Base-by-base conservation (phyloP, 768 basidiomycete species). In the Tubosaeta brunneosetosa region DNA sequence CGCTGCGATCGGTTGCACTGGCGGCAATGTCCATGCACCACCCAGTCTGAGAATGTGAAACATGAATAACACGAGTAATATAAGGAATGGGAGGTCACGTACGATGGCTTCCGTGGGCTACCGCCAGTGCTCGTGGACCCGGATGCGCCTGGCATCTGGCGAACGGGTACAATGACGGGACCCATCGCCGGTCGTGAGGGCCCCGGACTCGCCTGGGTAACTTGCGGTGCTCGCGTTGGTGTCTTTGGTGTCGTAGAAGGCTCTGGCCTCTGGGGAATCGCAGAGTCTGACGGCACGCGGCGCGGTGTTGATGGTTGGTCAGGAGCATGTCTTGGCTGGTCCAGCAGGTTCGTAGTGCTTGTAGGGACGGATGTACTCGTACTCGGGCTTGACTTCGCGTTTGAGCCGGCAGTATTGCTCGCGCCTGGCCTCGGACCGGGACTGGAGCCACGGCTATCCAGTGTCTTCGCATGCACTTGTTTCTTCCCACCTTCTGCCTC, bases 11-110 rank as follows among this genome's bases (percentile, higher is more conserved):
- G 82, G 76, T 53, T 80, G 76, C 1, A 75, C 75, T 6, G 83
- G 77, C 0, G 79, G 74, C 1, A 76, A 68, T 0, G 78, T 78
- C 90, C 91, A 94, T 17, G 86, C 88, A 19, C 75, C 73, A 46
- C 70, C 71, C 17, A 62, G 46, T 31, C 63, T 70, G 19, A 17
- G 32, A 44, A 40, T 9, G 9, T 19, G 22, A 4, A 26, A 36
- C 29, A 4, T 29, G 29, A 29, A 29, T 29, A 6, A 9, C 9
- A 9, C 44, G n/a, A 47, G 10, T 26, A 34, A 27, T 5, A 44
- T 22, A 49, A 6, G 31, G 44, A 25, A 58, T 4, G 26, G 7
- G 22, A 3, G n/a, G 47, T 29, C 0, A 76, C 83, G 61, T 61
- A 85, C 81, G 78, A 78, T 25, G 71, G 71, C 52, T 75, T 79